phyloP scores from a whole-genome alignment of 768 basidiomycete species.

The Mycena vitilis region DNA sequence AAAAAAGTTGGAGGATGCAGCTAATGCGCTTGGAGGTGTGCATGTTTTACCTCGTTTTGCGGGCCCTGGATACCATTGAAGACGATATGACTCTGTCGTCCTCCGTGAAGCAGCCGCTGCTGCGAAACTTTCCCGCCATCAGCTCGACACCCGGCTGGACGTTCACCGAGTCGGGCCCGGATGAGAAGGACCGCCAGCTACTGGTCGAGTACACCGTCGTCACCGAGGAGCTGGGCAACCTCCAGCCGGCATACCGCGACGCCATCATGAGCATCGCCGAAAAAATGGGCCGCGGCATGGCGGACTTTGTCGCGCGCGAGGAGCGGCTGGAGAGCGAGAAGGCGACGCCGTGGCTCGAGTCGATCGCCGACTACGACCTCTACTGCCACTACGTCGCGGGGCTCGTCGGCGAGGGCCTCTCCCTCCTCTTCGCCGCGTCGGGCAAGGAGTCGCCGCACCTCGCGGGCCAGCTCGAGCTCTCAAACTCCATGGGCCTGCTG shows the following conservation, averaged over 20 bases:
- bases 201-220: slow-evolving; percentile 87
- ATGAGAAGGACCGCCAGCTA: slow-evolving; percentile 89
- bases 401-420: slow-evolving; percentile 95
- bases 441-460: slow-evolving; percentile 84
- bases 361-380: slow-evolving; percentile 90
- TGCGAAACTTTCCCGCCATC: slow-evolving; percentile 85
- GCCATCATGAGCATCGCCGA: slow-evolving; percentile 85
- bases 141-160: slow-evolving; percentile 88
- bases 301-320: slow-evolving; percentile 73
- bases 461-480: slow-evolving; percentile 83
- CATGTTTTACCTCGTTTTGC: slow-evolving; percentile 93
- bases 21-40: slow-evolving; percentile 70
- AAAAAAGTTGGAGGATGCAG: neutral
- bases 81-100: slow-evolving; percentile 98
- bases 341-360: slow-evolving; percentile 65
- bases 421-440: slow-evolving; percentile 87
- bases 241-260: slow-evolving; percentile 73
- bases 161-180: slow-evolving; percentile 82
- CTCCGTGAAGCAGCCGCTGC: slow-evolving; percentile 84
- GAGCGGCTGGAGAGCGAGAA: slow-evolving; percentile 70
- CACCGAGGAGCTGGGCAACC: slow-evolving; percentile 80
- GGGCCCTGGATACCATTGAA: slow-evolving; percentile 96
- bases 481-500: slow-evolving; percentile 94
- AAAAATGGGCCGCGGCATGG: slow-evolving; percentile 97
- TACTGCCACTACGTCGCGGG: slow-evolving; percentile 99